Conservation (phyloP, 1,284 basidiomycete genomes). For the Quambalaria eucalypti region DNA sequence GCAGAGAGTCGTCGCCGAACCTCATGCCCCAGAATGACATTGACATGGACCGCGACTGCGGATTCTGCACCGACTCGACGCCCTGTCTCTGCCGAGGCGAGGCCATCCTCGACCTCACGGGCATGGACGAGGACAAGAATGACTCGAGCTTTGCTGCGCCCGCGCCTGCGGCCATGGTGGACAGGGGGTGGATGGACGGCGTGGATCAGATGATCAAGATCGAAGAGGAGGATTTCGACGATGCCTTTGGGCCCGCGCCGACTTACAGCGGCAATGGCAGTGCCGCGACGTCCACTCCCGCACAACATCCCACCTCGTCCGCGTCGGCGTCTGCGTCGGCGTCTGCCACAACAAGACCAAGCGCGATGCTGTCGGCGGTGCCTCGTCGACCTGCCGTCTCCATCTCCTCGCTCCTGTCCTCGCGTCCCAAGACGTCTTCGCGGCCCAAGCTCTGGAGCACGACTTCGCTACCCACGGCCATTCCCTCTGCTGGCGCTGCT, state of each 20-base stretch:
- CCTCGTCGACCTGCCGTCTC: neutral
- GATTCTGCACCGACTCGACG: constrained; percentile 11
- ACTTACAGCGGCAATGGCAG: neutral
- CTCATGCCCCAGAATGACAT: neutral
- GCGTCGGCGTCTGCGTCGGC: neutral
- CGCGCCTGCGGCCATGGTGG: neutral
- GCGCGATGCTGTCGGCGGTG: neutral
- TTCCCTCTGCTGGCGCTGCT: neutral
- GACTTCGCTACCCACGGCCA: neutral
- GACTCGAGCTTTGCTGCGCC: neutral
- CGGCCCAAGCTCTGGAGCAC: neutral
- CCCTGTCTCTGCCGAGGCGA: constrained; percentile 12
- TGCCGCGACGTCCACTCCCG: neutral
- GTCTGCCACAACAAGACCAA: neutral
- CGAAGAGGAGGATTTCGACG: constrained; percentile 2
- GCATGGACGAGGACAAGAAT: neutral
- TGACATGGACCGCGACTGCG: constrained; percentile 12
- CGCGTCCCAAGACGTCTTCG: neutral
- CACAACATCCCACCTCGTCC: neutral
- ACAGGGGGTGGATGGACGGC: neutral
- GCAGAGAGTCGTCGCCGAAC: neutral
- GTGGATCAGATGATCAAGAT: constrained; percentile 1
- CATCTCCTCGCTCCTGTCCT: neutral
- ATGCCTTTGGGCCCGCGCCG: no score
- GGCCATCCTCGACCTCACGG: constrained; percentile 9